These are phyloP conservation scores for Eragrostis tef DNA, from an alignment of 202 grass and related monocot species.

Conservation along the genomic window DNA sequence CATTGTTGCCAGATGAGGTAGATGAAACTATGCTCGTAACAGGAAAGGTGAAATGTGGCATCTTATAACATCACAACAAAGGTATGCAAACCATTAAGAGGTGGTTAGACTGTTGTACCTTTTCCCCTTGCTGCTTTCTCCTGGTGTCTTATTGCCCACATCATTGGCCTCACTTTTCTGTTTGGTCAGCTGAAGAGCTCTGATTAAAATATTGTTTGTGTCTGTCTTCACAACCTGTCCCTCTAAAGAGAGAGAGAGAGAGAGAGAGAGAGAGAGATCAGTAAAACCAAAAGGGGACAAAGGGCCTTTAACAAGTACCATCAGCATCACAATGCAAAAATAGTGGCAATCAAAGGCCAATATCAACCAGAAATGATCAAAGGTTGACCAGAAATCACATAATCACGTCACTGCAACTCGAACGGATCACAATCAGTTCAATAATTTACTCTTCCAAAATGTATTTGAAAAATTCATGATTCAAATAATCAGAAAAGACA, in stretches of 20 bases:
- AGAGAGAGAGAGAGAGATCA: too few relatives aligned
- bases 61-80: background rate
- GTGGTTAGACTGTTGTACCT: slow-evolving; percentile 43
- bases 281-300: slow-evolving; percentile 30
- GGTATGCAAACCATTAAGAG: slow-evolving; percentile 6
- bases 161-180: slow-evolving; percentile 63
- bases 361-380: background rate
- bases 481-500: background rate
- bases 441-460: background rate
- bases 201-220: slow-evolving; percentile 78
- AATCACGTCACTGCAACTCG: background rate
- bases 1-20: background rate
- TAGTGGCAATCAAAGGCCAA: background rate
- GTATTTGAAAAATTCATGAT: background rate
- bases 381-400: background rate
- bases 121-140: slow-evolving; percentile 53
- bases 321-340: background rate
- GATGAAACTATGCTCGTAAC: background rate
- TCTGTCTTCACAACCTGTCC: slow-evolving; percentile 77
- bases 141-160: slow-evolving; percentile 43
- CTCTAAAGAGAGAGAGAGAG: slow-evolving; percentile 47
- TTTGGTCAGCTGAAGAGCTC: slow-evolving; percentile 75
- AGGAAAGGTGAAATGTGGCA: background rate
- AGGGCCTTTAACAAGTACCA: background rate
- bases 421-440: background rate